phyloP scores from a whole-genome alignment of 768 basidiomycete genomes.

The Amanita phalloides region DNA sequence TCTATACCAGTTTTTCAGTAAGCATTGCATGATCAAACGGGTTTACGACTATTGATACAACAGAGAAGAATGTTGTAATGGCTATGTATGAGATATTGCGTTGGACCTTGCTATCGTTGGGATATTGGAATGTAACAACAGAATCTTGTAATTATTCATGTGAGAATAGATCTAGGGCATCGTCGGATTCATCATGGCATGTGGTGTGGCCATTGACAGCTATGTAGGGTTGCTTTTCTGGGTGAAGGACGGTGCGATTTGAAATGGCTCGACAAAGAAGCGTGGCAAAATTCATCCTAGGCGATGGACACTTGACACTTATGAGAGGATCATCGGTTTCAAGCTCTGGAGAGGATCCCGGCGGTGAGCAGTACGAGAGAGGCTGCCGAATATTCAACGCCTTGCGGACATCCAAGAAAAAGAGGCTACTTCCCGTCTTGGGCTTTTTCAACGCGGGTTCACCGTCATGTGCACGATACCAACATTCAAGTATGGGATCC shows the following conservation, averaged over 20 bases:
- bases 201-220: background rate
- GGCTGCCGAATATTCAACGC: background rate
- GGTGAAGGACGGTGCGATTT: conserved; percentile 3
- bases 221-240: background rate
- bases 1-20: background rate
- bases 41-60: background rate
- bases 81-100: background rate
- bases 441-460: background rate
- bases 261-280: conserved; percentile 1
- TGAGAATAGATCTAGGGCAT: conserved; percentile 1
- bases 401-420: background rate
- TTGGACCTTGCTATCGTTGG: background rate
- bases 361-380: background rate
- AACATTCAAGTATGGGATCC: conserved; percentile 2
- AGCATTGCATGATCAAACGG: background rate
- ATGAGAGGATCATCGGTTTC: background rate
- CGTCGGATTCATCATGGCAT: background rate
- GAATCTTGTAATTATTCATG: background rate
- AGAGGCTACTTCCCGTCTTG: background rate
- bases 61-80: background rate
- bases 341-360: background rate
- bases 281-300: background rate
- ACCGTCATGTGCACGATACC: background rate
- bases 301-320: background rate
- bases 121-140: background rate